These are phyloP conservation scores for Onygenales sp. DNA, from an alignment of 2,329 filamentous ascomycete genomes.

Conservation along the genomic window DNA sequence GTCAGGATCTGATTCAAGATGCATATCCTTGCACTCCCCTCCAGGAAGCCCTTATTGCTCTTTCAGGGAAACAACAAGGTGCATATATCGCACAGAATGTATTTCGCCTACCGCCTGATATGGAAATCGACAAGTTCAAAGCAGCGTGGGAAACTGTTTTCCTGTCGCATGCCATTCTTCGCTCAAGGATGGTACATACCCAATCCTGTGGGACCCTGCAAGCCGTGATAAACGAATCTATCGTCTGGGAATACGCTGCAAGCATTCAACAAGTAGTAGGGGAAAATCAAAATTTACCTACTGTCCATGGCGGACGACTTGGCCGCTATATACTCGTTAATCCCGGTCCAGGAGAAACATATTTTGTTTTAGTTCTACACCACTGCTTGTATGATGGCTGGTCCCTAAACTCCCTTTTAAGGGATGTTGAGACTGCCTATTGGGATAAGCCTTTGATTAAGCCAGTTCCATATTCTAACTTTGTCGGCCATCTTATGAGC, in stretches of 20 bases:
- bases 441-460: constrained; percentile 1
- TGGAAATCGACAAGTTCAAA: constrained; percentile 28
- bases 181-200: constrained; percentile 28
- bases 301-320: constrained; percentile 8
- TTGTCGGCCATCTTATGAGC: constrained; percentile 13
- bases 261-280: constrained; percentile 6
- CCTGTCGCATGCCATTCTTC: constrained; percentile 27
- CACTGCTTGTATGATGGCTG: constrained; percentile 36
- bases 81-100: constrained; percentile 33
- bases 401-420: constrained; percentile 13
- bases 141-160: constrained; percentile 29
- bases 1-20: constrained; percentile 24
- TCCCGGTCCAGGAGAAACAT: constrained; percentile 1
- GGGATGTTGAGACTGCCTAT: constrained; percentile 11
- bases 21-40: constrained; percentile 33
- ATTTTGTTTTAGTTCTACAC: constrained; percentile 33
- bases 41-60: constrained; percentile 33
- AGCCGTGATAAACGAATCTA: constrained; percentile 17
- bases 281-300: constrained; percentile 5
- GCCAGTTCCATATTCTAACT: constrained; percentile 10
- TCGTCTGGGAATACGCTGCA: constrained; percentile 13
- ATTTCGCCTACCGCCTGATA: constrained; percentile 18
- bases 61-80: constrained; percentile 27
- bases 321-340: constrained; percentile 7
- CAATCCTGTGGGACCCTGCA: constrained; percentile 18